Evolutionary conservation across 352 stramenopile species (phyloP).

Genomic region (Hyaloperonospora brassicae): DNA sequence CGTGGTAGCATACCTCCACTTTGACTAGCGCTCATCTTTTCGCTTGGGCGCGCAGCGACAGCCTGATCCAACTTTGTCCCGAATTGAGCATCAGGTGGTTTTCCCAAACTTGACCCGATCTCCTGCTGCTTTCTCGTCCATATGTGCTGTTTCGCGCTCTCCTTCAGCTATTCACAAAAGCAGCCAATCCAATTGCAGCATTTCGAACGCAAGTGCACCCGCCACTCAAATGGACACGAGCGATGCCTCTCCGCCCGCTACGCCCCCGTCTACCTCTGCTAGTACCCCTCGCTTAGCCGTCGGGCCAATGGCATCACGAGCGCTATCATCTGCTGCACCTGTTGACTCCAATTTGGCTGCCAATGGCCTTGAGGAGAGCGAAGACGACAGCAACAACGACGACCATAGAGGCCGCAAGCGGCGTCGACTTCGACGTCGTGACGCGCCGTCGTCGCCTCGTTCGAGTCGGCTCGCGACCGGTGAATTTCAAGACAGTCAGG

Average conservation of each 20-base stretch:
- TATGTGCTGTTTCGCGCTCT: too few species aligned
- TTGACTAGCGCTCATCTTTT: too few species aligned
- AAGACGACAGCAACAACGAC: conserved; percentile 27
- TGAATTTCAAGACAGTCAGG: conserved; percentile 18
- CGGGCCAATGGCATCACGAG: neutral
- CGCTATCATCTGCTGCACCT: conserved; percentile 6
- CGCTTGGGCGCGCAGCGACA: too few species aligned
- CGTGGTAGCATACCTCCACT: too few species aligned
- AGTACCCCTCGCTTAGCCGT: neutral
- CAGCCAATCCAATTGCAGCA: too few species aligned
- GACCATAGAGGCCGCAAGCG: conserved; percentile 38
- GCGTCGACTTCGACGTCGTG: conserved; percentile 35
- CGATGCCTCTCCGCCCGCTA: conserved; percentile 13
- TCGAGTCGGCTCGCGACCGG: conserved; percentile 10
- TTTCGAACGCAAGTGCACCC: too few species aligned
- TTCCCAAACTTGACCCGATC: too few species aligned
- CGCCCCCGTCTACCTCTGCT: conserved; percentile 11
- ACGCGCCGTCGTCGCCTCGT: neutral
- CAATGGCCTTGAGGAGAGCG: conserved; percentile 23
- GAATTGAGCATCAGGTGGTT: too few species aligned
- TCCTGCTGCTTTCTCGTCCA: too few species aligned
- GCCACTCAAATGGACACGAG: conserved; percentile 8
- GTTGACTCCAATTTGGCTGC: neutral
- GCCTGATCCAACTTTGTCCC: too few species aligned
- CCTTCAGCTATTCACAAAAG: too few species aligned